phyloP scores from a whole-genome alignment of 805 yeast genomes.

The Sungouiella thailandica region DNA sequence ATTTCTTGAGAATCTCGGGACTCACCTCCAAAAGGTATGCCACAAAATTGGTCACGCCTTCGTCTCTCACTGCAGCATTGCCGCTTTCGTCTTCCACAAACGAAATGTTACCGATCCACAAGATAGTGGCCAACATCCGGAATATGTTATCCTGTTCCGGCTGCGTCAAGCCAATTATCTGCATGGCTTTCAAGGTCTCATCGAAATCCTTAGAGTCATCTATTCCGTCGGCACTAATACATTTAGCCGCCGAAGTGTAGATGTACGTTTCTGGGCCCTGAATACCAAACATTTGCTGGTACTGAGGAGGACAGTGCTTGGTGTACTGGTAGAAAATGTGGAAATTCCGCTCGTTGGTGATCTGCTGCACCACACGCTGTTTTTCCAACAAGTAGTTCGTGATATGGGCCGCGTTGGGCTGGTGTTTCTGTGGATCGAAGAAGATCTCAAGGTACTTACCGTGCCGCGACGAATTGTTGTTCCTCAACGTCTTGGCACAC shows the following conservation, averaged over 20 bases:
- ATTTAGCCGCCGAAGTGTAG: constrained; percentile 82
- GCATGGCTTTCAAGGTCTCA: constrained; percentile 85
- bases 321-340: constrained; percentile 96
- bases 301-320: constrained; percentile 79
- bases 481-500: constrained; percentile 87
- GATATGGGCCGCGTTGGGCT: constrained; percentile 93
- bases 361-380: constrained; percentile 95
- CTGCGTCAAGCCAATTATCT: constrained; percentile 74
- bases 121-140: constrained; percentile 72
- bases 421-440: constrained; percentile 66
- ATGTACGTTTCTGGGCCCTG: constrained; percentile 91
- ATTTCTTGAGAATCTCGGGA: constrained; percentile 55
- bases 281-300: constrained; percentile 81
- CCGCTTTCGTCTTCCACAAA: constrained; percentile 86
- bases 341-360: constrained; percentile 87
- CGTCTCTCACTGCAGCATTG: constrained; percentile 74
- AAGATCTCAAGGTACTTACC: constrained; percentile 91
- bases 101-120: constrained; percentile 93
- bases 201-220: constrained; percentile 76
- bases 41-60: constrained; percentile 88
- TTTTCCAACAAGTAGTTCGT: constrained; percentile 92
- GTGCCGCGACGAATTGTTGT: constrained; percentile 86
- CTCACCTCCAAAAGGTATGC: constrained; percentile 87
- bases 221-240: constrained; percentile 80
- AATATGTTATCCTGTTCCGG: constrained; percentile 88